Base-by-base conservation (phyloP, 2,329 filamentous ascomycete species). In the Aspergillus melleus region DNA sequence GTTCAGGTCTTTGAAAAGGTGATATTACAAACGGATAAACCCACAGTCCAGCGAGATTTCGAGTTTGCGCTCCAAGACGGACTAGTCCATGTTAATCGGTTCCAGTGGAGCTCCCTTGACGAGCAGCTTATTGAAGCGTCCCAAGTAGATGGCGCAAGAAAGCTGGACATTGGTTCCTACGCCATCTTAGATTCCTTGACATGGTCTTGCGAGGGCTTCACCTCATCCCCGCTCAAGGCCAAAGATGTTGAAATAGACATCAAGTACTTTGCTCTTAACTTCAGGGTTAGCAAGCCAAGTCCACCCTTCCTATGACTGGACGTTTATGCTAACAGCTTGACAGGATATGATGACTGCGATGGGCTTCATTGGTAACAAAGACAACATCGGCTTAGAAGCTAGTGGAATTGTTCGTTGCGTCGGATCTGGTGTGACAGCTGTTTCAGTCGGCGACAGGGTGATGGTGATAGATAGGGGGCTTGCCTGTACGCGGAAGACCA, bases 221-320 rank as follows among this genome's bases (percentile, higher is more conserved):
- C 32, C 2, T 36, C 47, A n/a, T n/a, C 19, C 19, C n/a, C 10
- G 10, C 20, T 66, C 4, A 26, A 19, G 6, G 52, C 61, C 2
- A 61, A 70, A 19, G 57, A 72, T 2, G 61, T 77, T 29, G 73
- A 76, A 19, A 64, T 78, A 26, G 67, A 74, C 29, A 66, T 74
- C 54, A 73, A 76, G 49, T 73, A 73, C 11, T 63, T 67, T 1
- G 70, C 68, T 1, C 54, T 76, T 24, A 76, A 75, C 46, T 74
- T 74, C 58, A 66, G 68, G 16, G 73, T 68, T 52, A 29, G 52
- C 6, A 47, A 1, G 1, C 14, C 11, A 30, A 9, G 0, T 11
- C 10, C n/a, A 19, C 1, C 19, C 5, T 4, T 26, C 6, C n/a
- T n/a, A 8, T 42, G 1, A 19, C 2, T n/a, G 16, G 8, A 11